phyloP scores from a whole-genome alignment of 177 flowering plant genomes.

The Vitis hybrid region DNA sequence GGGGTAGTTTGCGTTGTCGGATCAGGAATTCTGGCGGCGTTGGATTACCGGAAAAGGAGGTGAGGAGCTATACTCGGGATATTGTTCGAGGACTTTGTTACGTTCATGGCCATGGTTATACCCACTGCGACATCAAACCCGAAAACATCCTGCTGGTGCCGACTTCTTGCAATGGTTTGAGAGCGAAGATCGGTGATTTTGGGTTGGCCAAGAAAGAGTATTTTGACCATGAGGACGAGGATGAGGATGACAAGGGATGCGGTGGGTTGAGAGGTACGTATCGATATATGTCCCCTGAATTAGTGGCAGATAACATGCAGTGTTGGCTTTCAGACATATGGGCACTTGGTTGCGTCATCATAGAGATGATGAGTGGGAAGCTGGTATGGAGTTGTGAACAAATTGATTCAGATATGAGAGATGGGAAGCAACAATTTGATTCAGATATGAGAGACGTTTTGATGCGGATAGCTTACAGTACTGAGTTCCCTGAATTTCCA shows the following conservation, averaged over 20 bases:
- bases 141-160: not conserved
- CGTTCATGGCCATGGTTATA: not conserved
- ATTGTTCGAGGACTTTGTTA: not conserved
- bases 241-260: not conserved
- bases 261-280: not conserved
- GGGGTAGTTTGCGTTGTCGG: not conserved
- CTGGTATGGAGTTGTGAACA: not conserved
- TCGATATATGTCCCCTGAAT: not conserved
- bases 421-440: too few relatives aligned
- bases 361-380: conserved; percentile 3
- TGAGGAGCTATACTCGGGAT: not conserved
- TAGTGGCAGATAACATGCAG: not conserved
- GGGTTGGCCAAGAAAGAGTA: not conserved
- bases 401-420: too few relatives aligned
- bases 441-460: not conserved
- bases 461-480: not conserved
- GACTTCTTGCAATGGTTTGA: not conserved
- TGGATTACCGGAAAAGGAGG: not conserved
- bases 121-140: conserved; percentile 1
- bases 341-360: not conserved
- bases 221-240: not conserved
- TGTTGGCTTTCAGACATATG: not conserved
- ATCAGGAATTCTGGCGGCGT: not conserved
- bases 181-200: not conserved
- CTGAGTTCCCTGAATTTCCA: not conserved